phyloP scores from a whole-genome alignment of 768 basidiomycete species.

The Antrodiella citrinella region DNA sequence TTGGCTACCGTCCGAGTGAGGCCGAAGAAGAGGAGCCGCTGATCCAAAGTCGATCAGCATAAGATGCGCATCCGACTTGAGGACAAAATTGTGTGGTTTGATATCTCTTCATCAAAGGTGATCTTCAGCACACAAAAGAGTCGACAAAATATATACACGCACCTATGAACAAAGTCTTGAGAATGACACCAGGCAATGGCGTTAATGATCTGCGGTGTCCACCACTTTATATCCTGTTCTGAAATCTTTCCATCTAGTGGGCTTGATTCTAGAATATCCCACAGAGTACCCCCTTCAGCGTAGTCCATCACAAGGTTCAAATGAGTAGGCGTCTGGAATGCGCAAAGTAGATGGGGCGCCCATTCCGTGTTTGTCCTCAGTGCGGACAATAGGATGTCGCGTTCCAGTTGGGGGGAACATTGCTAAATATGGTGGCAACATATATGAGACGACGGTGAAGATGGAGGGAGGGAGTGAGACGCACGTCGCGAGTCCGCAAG shows the following conservation, averaged over 20 bases:
- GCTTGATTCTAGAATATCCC: constrained; percentile 79
- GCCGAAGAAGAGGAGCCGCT: constrained; percentile 65
- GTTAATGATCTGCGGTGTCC: constrained; percentile 77
- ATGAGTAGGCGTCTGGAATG: constrained; percentile 72
- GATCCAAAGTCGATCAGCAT: constrained; percentile 93
- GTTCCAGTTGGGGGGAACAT: constrained; percentile 77
- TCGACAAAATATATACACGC: constrained; percentile 16
- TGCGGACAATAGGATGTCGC: constrained; percentile 68
- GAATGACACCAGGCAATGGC: constrained; percentile 90
- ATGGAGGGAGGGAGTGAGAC: constrained; percentile 17
- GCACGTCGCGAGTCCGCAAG: constrained; percentile 64
- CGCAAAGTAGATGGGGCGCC: constrained; percentile 78
- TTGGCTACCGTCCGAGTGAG: constrained; percentile 47
- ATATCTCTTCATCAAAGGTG: constrained; percentile 75
- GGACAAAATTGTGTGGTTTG: constrained; percentile 93
- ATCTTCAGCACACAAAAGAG: no score
- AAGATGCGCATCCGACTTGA: constrained; percentile 59
- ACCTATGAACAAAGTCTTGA: constrained; percentile 88
- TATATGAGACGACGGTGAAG: not conserved
- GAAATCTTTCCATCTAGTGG: constrained; percentile 51
- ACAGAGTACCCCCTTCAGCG: constrained; percentile 77
- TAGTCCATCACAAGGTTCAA: constrained; percentile 82
- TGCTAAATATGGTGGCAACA: constrained; percentile 43
- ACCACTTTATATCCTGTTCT: constrained; percentile 72
- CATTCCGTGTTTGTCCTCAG: constrained; percentile 43